phyloP scores from a whole-genome alignment of 2,329 filamentous ascomycete genomes.

The Hypocrella siamensis region DNA sequence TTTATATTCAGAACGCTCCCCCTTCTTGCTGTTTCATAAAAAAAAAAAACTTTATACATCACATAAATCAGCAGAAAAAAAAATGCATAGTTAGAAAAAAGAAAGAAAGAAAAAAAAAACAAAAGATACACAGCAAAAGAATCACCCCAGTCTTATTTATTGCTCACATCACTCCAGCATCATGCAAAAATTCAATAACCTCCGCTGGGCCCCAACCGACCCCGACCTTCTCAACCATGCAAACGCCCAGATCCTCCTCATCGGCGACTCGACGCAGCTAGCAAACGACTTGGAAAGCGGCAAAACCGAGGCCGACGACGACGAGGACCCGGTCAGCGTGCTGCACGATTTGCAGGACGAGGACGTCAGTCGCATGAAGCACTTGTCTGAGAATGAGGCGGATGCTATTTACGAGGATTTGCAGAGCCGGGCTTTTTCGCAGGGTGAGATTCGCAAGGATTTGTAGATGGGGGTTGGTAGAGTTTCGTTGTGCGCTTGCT shows the following conservation, averaged over 20 bases:
- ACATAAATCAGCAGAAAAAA: too few relatives aligned
- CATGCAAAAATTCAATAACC: conserved; percentile 52
- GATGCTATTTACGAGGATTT: conserved; percentile 5
- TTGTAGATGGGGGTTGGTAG: neutral
- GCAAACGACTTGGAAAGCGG: conserved; percentile 40
- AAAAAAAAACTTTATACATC: too few relatives aligned
- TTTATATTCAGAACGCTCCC: neutral
- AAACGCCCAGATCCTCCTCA: conserved; percentile 63
- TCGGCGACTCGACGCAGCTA: conserved; percentile 51
- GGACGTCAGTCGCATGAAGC: conserved; percentile 49
- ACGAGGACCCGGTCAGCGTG: conserved; percentile 40
- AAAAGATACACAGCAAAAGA: too few relatives aligned
- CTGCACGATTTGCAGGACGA: conserved; percentile 62
- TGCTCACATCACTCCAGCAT: conserved; percentile 27
- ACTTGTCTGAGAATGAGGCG: conserved; percentile 29
- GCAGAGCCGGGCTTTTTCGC: neutral
- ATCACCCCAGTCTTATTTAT: too few relatives aligned
- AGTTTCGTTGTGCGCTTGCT: too few relatives aligned
- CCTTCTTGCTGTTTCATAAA: too few relatives aligned
- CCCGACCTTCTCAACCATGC: conserved; percentile 61
- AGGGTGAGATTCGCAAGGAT: conserved; percentile 1
- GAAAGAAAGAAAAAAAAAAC: neutral
- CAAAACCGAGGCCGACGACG: conserved; percentile 33
- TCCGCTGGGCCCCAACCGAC: conserved; percentile 60
- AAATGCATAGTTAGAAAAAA: too few relatives aligned